Conservation (phyloP, 2,329 filamentous ascomycete genomes). For the Teratosphaeria pseudoeucalypti region DNA sequence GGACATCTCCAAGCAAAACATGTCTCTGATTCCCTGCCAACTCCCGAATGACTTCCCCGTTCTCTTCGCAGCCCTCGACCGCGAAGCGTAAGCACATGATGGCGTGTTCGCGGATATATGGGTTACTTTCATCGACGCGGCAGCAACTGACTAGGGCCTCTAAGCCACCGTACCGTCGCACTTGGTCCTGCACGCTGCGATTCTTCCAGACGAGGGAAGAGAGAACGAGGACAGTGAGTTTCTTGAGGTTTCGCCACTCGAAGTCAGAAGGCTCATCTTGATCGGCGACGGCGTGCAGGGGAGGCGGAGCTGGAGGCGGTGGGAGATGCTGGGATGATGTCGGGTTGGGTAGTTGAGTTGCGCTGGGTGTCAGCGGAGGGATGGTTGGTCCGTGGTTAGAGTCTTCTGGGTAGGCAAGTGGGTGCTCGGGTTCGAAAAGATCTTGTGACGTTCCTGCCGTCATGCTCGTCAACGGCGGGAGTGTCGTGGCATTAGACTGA, state of each 20-base stretch:
- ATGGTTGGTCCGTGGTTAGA: constrained; percentile 32
- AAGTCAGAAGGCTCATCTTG: constrained; percentile 56
- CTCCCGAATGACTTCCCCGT: constrained; percentile 59
- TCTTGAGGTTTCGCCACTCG: constrained; percentile 78
- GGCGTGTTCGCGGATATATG: constrained; percentile 84
- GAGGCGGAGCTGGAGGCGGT: not conserved
- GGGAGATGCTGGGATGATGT: not conserved
- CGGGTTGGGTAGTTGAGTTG: constrained; percentile 14
- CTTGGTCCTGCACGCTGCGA: constrained; percentile 74
- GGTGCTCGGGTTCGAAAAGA: constrained; percentile 33
- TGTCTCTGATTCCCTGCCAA: constrained; percentile 29
- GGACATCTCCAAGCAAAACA: not conserved
- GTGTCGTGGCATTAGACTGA: constrained; percentile 29
- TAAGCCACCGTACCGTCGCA: constrained; percentile 74
- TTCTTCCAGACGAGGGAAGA: constrained; percentile 83
- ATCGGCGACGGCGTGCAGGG: constrained; percentile 15
- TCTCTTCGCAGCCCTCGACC: constrained; percentile 58
- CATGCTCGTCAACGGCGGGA: constrained; percentile 22
- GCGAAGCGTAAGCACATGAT: constrained; percentile 76
- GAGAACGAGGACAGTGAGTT: constrained; percentile 80
- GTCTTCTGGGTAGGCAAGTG: constrained; percentile 32
- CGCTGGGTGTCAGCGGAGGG: constrained; percentile 12
- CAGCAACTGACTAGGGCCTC: constrained; percentile 83
- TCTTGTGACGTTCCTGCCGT: constrained; percentile 3
- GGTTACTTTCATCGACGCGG: constrained; percentile 83